Conservation (phyloP, 1,139 yeast genomes). For the Diutina scorzettiae region DNA sequence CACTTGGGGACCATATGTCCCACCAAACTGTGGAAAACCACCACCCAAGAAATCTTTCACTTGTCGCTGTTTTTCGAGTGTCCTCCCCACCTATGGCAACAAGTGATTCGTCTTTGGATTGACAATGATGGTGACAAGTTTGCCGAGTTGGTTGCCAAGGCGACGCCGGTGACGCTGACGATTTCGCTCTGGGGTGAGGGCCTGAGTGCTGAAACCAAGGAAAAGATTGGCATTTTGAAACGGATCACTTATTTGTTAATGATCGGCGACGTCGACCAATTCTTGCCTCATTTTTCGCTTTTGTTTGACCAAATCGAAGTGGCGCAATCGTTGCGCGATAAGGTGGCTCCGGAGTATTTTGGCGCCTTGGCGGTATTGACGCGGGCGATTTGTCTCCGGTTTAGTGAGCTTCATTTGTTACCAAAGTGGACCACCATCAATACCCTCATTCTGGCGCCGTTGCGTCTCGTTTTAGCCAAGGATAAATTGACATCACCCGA, state of each 20-base stretch:
- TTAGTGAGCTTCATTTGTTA: constrained; percentile 50
- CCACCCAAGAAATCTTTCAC: neutral
- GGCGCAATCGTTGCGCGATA: neutral
- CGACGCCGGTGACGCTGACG: constrained; percentile 3
- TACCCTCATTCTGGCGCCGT: constrained; percentile 44
- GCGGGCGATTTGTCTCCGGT: constrained; percentile 50
- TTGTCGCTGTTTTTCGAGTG: neutral
- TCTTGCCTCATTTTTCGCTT: neutral
- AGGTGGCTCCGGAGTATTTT: neutral
- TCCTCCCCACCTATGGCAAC: neutral
- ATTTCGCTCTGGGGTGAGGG: constrained; percentile 4
- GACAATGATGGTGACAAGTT: neutral
- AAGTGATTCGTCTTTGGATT: neutral
- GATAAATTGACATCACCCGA: constrained; percentile 27
- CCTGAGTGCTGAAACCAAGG: constrained; percentile 3
- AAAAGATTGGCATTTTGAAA: neutral
- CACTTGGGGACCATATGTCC: neutral
- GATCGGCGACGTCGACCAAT: neutral
- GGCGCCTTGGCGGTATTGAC: constrained; percentile 28
- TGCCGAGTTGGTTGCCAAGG: neutral
- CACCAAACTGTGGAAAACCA: constrained; percentile 1
- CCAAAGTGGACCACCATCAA: constrained; percentile 64
- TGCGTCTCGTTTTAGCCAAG: constrained; percentile 21
- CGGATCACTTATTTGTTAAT: neutral
- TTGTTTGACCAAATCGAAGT: neutral